These are phyloP conservation scores for Arthrobotrys entomopaga DNA, from an alignment of 2,329 filamentous ascomycete species.

Conservation along the genomic window DNA sequence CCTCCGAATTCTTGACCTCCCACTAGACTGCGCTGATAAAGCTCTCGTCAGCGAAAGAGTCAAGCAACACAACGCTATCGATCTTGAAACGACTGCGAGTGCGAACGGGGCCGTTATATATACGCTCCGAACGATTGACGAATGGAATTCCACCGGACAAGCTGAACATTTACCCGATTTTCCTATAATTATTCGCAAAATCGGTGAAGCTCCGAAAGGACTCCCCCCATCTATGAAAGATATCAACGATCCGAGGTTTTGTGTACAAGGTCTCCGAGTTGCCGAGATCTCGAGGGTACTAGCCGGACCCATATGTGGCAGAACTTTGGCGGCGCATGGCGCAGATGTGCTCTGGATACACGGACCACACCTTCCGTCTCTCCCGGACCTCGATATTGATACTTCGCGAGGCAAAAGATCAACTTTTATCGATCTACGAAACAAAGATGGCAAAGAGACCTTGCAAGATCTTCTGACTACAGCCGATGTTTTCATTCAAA, in stretches of 20 bases:
- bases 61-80: conserved; percentile 63
- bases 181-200: conserved; percentile 64
- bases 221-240: conserved; percentile 56
- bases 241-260: conserved; percentile 52
- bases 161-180: conserved; percentile 64
- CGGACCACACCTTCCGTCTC: conserved; percentile 60
- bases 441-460: conserved; percentile 56
- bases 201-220: conserved; percentile 57
- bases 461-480: conserved; percentile 60
- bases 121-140: conserved; percentile 65
- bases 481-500: conserved; percentile 64
- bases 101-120: conserved; percentile 64
- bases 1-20: conserved; percentile 64
- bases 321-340: conserved; percentile 62
- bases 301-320: conserved; percentile 62
- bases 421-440: conserved; percentile 61
- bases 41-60: conserved; percentile 62
- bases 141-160: conserved; percentile 68
- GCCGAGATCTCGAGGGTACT: conserved; percentile 63
- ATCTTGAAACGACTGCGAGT: conserved; percentile 66
- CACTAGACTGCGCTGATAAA: conserved; percentile 60
- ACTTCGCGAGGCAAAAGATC: conserved; percentile 62
- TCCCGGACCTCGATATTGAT: conserved; percentile 62
- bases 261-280: conserved; percentile 63
- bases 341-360: conserved; percentile 64